Conservation (phyloP, 2,329 filamentous ascomycete species). For the Pseudocercospora fuligena region DNA sequence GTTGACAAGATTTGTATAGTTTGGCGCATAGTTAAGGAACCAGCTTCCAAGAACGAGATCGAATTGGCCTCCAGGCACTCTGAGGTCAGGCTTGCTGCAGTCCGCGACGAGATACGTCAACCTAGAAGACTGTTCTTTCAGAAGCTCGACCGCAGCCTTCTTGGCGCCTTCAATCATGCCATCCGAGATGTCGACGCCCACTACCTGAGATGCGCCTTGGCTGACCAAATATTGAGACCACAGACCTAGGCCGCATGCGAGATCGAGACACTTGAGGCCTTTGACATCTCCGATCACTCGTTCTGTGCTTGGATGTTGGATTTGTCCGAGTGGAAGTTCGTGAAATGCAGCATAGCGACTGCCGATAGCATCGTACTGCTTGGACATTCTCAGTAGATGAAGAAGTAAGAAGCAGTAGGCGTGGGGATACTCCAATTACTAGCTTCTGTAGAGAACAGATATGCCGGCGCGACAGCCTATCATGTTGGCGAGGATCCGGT, state of each 20-base stretch:
- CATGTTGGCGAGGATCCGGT: not conserved
- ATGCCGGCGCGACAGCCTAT: not conserved
- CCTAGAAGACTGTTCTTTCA: not conserved
- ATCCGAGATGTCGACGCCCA: constrained; percentile 15
- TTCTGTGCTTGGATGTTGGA: constrained; percentile 8
- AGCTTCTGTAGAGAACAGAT: not conserved
- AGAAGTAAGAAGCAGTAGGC: not conserved
- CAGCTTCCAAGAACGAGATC: constrained; percentile 18
- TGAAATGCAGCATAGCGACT: constrained; percentile 10
- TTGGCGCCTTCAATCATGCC: constrained; percentile 15
- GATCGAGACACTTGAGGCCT: constrained; percentile 23
- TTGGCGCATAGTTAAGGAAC: constrained; percentile 11
- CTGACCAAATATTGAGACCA: constrained; percentile 18
- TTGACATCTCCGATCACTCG: constrained; percentile 16
- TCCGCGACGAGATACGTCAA: constrained; percentile 6
- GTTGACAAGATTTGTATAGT: constrained; percentile 13
- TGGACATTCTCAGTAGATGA: not conserved
- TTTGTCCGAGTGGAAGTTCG: constrained; percentile 10
- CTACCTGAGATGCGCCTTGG: constrained; percentile 21
- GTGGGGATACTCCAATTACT: not conserved
- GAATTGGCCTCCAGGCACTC: not conserved
- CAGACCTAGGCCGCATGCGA: constrained; percentile 25
- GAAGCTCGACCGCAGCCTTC: not conserved
- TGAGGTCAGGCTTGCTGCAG: not conserved
- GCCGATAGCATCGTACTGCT: constrained; percentile 23